Base-by-base conservation (phyloP, 371 early-diverging fungal species). In the Actinomortierella ambigua region DNA sequence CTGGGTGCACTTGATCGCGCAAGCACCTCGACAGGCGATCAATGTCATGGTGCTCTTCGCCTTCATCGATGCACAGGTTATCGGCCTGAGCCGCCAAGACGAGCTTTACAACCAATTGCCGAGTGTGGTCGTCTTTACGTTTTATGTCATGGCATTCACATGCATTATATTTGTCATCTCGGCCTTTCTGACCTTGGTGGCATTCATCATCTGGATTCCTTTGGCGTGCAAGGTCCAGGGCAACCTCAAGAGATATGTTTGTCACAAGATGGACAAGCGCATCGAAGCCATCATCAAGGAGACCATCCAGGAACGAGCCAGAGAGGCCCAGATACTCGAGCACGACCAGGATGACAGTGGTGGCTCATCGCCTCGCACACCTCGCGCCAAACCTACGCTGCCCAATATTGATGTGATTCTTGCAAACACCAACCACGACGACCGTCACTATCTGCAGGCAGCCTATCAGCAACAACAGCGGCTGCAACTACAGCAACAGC, bases 161-260 rank as follows among this genome's bases (percentile, higher is more conserved):
- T 66, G 83, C 43, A 9, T 69, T 9, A 76, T 85, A 50, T 84
- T 79, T 65, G n/a, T 77, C 53, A 29, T 83, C 50, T 70, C 75
- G 7, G 68, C 70, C 48, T 5, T 77, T 8, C 58, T 62, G 1
- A 69, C 84, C 9, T 46, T 86, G 9, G 40, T 79, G 28, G 86
- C 87, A 9, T 59, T 79, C 50, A 46, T 83, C 41, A 61, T 86
- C 29, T 88, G 85, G 69, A 75, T 88, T 41, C 87, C 87, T 15
- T 68, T 88, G 20, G 55, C 82, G 9, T 69, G 64, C 67, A 69
- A 70, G 18, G 80, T 85, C 49, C 75, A 79, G 1, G 88, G 87
- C 18, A 87, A 85, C 55, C 68, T 87, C 51, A 88, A 88, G 58
- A 85, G 86, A 48, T 85, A 87, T 64, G 84, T 84, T 53, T 82